Conservation (phyloP, 257 asterid species). For the Lantana camara region DNA sequence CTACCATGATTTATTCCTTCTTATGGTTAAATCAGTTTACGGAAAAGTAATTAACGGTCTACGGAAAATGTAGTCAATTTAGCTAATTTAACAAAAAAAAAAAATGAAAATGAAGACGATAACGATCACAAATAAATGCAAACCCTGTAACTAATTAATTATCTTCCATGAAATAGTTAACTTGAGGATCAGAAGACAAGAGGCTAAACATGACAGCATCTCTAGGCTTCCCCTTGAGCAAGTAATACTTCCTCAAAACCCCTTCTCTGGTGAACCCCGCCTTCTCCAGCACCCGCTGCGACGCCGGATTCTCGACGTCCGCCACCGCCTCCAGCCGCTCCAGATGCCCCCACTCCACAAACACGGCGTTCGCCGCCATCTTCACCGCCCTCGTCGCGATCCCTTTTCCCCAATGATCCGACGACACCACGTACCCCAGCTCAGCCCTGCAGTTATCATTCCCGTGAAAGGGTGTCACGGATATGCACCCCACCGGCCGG, state of each 20-base stretch:
- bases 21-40: too few species aligned
- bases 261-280: conserved; percentile 75
- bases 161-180: conserved; percentile 33
- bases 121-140: too few species aligned
- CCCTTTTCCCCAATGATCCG: conserved; percentile 83
- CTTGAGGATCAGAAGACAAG: conserved; percentile 46
- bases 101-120: too few species aligned
- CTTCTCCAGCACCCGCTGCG: conserved; percentile 81
- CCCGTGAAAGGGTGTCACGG: conserved; percentile 49
- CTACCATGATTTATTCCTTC: too few species aligned
- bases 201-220: conserved; percentile 73
- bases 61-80: too few species aligned
- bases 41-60: too few species aligned
- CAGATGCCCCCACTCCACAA: conserved; percentile 68
- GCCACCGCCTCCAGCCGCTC: conserved; percentile 81
- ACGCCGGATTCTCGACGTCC: conserved; percentile 66
- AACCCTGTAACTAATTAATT: too few species aligned
- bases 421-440: conserved; percentile 64
- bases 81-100: too few species aligned
- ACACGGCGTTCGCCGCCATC: conserved; percentile 59
- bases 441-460: conserved; percentile 61
- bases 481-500: conserved; percentile 52
- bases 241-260: conserved; percentile 64
- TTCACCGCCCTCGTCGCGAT: conserved; percentile 72
- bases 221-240: conserved; percentile 57